These are phyloP conservation scores for Moniliophthora roreri DNA, from an alignment of 1,284 basidiomycete species.

Conservation along the genomic window DNA sequence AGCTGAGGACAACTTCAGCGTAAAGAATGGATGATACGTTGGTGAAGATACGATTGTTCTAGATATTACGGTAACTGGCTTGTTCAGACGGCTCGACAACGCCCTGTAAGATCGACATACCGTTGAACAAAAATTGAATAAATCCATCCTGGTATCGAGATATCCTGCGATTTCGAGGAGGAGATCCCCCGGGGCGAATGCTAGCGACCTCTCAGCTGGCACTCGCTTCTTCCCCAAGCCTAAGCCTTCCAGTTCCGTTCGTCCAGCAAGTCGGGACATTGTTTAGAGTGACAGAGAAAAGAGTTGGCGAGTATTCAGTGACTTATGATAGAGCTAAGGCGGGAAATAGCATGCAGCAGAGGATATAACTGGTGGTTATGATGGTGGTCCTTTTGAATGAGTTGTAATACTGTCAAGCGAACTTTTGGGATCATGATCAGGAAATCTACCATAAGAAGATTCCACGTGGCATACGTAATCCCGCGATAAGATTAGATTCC, in stretches of 20 bases:
- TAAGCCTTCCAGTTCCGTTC: not conserved
- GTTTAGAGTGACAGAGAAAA: not conserved
- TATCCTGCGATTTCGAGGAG: constrained; percentile 61
- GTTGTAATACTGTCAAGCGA: not conserved
- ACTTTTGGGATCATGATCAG: too few species aligned
- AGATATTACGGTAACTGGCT: constrained; percentile 6
- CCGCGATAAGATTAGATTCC: too few species aligned
- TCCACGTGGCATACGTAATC: not conserved
- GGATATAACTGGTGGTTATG: not conserved
- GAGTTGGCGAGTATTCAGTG: not conserved
- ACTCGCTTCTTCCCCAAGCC: not conserved
- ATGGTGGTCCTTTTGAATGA: not conserved
- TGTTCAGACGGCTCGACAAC: constrained; percentile 1
- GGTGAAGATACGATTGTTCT: constrained; percentile 46
- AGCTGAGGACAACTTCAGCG: constrained; percentile 49
- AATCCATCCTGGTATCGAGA: constrained; percentile 49
- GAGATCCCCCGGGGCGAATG: constrained; percentile 54
- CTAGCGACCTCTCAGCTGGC: not conserved
- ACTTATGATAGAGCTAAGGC: not conserved
- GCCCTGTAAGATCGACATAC: constrained; percentile 35
- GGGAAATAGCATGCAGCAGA: not conserved
- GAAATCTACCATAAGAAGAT: too few species aligned
- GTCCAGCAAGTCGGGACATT: not conserved
- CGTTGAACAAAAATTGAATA: constrained; percentile 56
- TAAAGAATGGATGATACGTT: constrained; percentile 61